Evolutionary conservation across 2,329 filamentous ascomycete genomes (phyloP).

Genomic region (Teratosphaeria zuluensis): DNA sequence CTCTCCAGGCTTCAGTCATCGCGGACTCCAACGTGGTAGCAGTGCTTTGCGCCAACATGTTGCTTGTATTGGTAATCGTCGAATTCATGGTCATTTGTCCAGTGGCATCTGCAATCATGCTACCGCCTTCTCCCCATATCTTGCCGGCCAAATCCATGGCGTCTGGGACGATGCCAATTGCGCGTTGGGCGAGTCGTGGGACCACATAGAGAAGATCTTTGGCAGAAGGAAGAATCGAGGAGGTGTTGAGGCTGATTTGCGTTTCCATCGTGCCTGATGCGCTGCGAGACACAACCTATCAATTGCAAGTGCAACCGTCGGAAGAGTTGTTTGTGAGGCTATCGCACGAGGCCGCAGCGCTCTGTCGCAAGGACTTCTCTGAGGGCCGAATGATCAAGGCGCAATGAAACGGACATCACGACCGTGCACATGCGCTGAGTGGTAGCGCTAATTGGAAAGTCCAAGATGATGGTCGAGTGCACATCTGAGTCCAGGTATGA

Average conservation of each 20-base stretch:
- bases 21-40: conserved; percentile 24
- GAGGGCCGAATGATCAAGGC: background rate
- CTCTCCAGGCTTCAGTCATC: conserved; percentile 15
- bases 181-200: conserved; percentile 59
- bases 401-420: background rate
- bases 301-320: background rate
- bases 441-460: background rate
- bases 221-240: conserved; percentile 45
- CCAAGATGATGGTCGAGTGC: background rate
- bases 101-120: conserved; percentile 51
- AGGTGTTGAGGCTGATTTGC: conserved; percentile 5
- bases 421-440: background rate
- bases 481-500: background rate
- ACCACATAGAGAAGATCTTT: conserved; percentile 60
- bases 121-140: conserved; percentile 44
- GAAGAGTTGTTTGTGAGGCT: background rate
- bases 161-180: conserved; percentile 53
- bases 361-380: background rate
- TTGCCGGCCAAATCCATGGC: conserved; percentile 45
- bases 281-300: background rate
- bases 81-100: conserved; percentile 32
- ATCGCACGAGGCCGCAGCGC: background rate
- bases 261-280: conserved; percentile 2
- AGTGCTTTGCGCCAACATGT: conserved; percentile 34
- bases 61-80: conserved; percentile 30